These are phyloP conservation scores for Raffaelea albimanens DNA, from an alignment of 2,329 filamentous ascomycete genomes.

Conservation along the genomic window DNA sequence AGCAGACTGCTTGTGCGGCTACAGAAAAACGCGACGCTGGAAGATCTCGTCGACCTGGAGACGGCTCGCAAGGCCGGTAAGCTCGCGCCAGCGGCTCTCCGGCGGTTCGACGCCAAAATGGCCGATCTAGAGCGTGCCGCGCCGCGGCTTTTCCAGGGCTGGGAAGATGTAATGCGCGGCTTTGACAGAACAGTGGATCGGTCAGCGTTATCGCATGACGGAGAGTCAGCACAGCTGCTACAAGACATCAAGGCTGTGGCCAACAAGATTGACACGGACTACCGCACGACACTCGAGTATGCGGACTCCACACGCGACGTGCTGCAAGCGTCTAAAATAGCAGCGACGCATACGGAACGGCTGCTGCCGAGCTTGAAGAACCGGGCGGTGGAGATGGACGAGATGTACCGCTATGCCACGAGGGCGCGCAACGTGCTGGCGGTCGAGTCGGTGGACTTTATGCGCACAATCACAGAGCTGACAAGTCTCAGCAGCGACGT, in stretches of 20 bases:
- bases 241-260: conserved; percentile 80
- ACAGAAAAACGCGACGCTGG: conserved; percentile 44
- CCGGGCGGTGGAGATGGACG: conserved; percentile 51
- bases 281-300: conserved; percentile 65
- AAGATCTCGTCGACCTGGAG: conserved; percentile 67
- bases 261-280: conserved; percentile 80
- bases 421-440: conserved; percentile 61
- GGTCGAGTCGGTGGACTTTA: conserved; percentile 57
- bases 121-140: conserved; percentile 52
- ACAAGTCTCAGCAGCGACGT: conserved; percentile 66
- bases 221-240: conserved; percentile 60
- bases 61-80: conserved; percentile 64
- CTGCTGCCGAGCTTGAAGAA: conserved; percentile 49
- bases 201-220: conserved; percentile 45
- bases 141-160: conserved; percentile 49
- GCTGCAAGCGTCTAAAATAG: conserved; percentile 53
- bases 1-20: conserved; percentile 14
- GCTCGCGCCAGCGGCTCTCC: conserved; percentile 47
- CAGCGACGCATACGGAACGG: conserved; percentile 53
- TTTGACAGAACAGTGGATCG: conserved; percentile 51
- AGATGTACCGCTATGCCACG: conserved; percentile 47
- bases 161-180: conserved; percentile 50
- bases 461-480: conserved; percentile 74
- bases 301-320: conserved; percentile 48
- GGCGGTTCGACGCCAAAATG: conserved; percentile 50